Evolutionary conservation across 2,329 filamentous ascomycete genomes (phyloP).

Genomic region (Boeremia exigua): DNA sequence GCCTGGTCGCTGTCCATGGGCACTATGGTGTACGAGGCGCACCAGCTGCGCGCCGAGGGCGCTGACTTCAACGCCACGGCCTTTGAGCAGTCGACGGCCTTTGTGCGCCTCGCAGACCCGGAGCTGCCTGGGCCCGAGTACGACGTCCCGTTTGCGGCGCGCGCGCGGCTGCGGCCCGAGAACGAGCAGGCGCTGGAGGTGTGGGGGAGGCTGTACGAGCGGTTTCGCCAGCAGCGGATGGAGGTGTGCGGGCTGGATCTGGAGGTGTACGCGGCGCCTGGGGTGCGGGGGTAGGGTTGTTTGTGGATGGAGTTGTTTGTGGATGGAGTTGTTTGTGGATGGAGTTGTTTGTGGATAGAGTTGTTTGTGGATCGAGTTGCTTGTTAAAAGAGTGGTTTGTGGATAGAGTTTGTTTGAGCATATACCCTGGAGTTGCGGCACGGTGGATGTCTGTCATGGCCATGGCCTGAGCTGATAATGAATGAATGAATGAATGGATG

Average conservation of each 20-base stretch:
- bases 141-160: conserved; percentile 53
- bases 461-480: no score
- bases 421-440: no score
- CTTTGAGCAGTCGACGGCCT: conserved; percentile 52
- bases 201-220: conserved; percentile 58
- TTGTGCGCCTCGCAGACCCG: conserved; percentile 55
- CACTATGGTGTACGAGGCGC: conserved; percentile 48
- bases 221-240: conserved; percentile 57
- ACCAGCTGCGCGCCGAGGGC: conserved; percentile 33
- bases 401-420: no score
- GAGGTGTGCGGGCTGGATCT: conserved; percentile 61
- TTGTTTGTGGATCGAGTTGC: no score
- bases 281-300: conserved; percentile 23
- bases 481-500: no score
- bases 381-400: no score
- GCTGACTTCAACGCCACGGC: conserved; percentile 54
- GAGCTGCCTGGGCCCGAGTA: conserved; percentile 59
- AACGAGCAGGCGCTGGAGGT: conserved; percentile 55
- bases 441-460: no score
- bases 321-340: no score
- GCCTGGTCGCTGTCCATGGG: conserved; percentile 47
- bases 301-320: no score
- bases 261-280: conserved; percentile 48
- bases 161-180: conserved; percentile 51
- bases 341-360: no score